These are phyloP conservation scores for Populus pruinosa DNA, from an alignment of 345 rosid genomes.

Conservation along the genomic window DNA sequence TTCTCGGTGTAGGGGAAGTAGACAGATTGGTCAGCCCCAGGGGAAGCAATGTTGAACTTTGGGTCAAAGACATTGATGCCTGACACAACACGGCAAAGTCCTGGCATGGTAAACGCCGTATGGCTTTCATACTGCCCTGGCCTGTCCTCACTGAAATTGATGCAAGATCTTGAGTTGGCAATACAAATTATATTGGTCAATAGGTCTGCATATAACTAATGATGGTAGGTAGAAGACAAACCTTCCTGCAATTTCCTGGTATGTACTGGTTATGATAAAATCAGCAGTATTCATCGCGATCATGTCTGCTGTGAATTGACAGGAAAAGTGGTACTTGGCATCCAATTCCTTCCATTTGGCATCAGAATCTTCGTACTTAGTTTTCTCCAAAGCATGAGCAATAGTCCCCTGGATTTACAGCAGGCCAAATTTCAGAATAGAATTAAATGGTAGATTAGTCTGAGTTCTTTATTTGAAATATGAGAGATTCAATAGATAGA, in stretches of 20 bases:
- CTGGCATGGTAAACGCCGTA: constrained; percentile 80
- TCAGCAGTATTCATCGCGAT: constrained; percentile 84
- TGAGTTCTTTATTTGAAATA: background rate
- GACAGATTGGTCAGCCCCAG: constrained; percentile 94
- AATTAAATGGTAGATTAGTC: background rate
- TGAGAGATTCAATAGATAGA: background rate
- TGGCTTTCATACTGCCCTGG: constrained; percentile 96
- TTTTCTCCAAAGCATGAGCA: constrained; percentile 92
- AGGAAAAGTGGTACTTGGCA: constrained; percentile 83
- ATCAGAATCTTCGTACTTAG: constrained; percentile 90
- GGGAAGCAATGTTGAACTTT: constrained; percentile 88
- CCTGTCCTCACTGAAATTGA: constrained; percentile 55
- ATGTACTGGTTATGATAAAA: constrained; percentile 84
- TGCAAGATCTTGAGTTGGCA: background rate
- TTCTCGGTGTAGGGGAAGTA: constrained; percentile 72
- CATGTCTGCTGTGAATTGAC: constrained; percentile 85
- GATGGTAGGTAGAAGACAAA: constrained; percentile 17
- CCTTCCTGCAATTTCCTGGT: constrained; percentile 98
- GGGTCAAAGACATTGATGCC: constrained; percentile 92
- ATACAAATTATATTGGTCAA: background rate
- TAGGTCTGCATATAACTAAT: background rate
- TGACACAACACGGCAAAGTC: constrained; percentile 75
- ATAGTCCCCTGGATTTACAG: constrained; percentile 56
- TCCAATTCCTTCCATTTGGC: constrained; percentile 84
- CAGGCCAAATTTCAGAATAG: constrained; percentile 4